These are phyloP conservation scores for Rugonectria rugulosa DNA, from an alignment of 2,329 filamentous ascomycete genomes.

Conservation along the genomic window DNA sequence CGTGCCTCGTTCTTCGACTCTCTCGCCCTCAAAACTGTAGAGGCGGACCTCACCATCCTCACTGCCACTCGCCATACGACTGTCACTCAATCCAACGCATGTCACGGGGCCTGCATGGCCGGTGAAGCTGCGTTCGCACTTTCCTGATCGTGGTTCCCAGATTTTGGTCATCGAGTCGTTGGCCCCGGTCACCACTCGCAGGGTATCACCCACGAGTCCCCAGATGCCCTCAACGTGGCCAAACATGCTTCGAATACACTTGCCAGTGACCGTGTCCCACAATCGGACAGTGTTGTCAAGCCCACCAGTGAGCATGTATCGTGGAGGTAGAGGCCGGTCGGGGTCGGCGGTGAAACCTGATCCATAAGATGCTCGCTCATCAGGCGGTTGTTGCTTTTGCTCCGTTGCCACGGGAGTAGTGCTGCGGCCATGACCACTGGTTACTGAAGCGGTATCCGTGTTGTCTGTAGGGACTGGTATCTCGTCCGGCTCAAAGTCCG, in stretches of 20 bases:
- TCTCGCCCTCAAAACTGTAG: slow-evolving; percentile 73
- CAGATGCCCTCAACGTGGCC: slow-evolving; percentile 97
- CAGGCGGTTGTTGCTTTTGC: slow-evolving; percentile 38
- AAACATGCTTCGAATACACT: slow-evolving; percentile 91
- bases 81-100: slow-evolving; percentile 90
- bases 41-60: slow-evolving; percentile 93
- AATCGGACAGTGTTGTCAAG: slow-evolving; percentile 91
- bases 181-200: slow-evolving; percentile 86
- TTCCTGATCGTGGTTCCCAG: slow-evolving; percentile 92
- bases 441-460: slow-evolving; percentile 61
- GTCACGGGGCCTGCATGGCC: slow-evolving; percentile 92
- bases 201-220: slow-evolving; percentile 87
- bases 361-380: slow-evolving; percentile 65
- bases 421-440: slow-evolving; percentile 57
- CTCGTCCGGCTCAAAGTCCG: slow-evolving; percentile 90
- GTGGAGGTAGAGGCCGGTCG: slow-evolving; percentile 76
- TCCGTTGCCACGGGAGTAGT: slow-evolving; percentile 47
- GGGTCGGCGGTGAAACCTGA: slow-evolving; percentile 67
- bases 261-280: slow-evolving; percentile 86
- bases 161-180: slow-evolving; percentile 94
- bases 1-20: slow-evolving; percentile 58
- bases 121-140: slow-evolving; percentile 90
- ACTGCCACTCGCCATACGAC: slow-evolving; percentile 86
- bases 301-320: slow-evolving; percentile 92
- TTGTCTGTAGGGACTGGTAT: slow-evolving; percentile 51